Evolutionary conservation across 1,139 yeast genomes (phyloP), one percentile per base, ranked within the genome.

Genomic region (Zygosaccharomyces sapae): DNA sequence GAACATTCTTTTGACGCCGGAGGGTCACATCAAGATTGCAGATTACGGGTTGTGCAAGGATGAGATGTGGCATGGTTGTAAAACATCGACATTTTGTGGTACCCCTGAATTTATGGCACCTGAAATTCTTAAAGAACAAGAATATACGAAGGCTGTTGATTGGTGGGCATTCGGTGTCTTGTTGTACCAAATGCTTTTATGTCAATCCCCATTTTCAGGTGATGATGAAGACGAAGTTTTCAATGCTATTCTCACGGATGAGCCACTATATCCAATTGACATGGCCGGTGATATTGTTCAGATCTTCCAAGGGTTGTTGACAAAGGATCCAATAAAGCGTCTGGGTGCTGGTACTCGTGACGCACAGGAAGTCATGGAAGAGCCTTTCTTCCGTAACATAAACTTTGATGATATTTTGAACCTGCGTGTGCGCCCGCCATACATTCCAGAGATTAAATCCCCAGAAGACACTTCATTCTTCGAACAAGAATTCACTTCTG

Each of bases 101-200:
- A 92, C 99, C 1, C 98, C 99, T 0, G 98, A 92, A 66, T 88
- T 92, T 60, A 92, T 92, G 96, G 99, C 98, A 1, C 99, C 99
- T 0, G 99, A 92, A 69, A 90, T 92, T 58, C 76, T 94, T 61
- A 82, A 87, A 49, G 97, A 94, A 47, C 95, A 89, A 67, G 85
- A 83, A 52, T 92, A 92, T 63, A 94, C 89, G 44, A 80, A 95
- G 59, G 86, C 94, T 41, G 98, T 92, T 46, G 99, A 92, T 69
- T 94, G 98, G 98, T 92, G 98, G 98, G 97, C 98, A 0, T 88
- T 90, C 73, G 99, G 99, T 46, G 97, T 94, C 31, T 74, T 92
- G 55, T 73, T 94, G 53, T 92, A 90, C 70, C 98, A 92, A 69
- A 92, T 92, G 99, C 75, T 92, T 50, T 75, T 92, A 51, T 94